These are phyloP conservation scores for Metschnikowia henanensis DNA, from an alignment of 805 yeast genomes.

Conservation along the genomic window DNA sequence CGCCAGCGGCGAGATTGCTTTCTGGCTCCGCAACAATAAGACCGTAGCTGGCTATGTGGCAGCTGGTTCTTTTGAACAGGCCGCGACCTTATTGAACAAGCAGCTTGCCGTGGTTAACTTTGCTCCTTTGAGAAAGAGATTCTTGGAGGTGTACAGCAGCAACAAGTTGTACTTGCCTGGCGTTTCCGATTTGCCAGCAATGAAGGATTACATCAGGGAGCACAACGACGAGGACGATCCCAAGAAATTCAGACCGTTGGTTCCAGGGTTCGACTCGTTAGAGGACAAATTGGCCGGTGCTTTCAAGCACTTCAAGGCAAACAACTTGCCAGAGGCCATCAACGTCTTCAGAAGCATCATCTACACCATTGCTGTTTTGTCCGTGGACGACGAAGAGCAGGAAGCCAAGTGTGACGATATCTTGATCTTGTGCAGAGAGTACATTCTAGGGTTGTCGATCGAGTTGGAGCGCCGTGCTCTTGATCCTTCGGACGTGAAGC, in stretches of 20 bases:
- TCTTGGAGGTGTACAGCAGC: slow-evolving; percentile 80
- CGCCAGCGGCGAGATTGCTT: slow-evolving; percentile 60
- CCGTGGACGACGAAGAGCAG: slow-evolving; percentile 72
- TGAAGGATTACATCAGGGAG: slow-evolving; percentile 66
- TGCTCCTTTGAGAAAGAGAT: slow-evolving; percentile 82
- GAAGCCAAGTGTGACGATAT: slow-evolving; percentile 74
- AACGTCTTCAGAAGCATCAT: slow-evolving; percentile 75
- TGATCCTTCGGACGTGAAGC: slow-evolving; percentile 67
- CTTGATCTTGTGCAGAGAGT: slow-evolving; percentile 77
- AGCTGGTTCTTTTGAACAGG: slow-evolving; percentile 95
- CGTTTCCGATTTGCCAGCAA: slow-evolving; percentile 69
- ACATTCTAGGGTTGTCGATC: slow-evolving; percentile 87
- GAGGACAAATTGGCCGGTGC: slow-evolving; percentile 67
- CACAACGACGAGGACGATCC: slow-evolving; percentile 58
- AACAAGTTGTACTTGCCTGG: slow-evolving; percentile 76
- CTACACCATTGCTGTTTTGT: slow-evolving; percentile 68
- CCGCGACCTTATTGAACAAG: slow-evolving; percentile 87
- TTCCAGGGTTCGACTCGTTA: slow-evolving; percentile 72
- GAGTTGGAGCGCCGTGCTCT: slow-evolving; percentile 87
- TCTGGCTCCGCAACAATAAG: slow-evolving; percentile 87
- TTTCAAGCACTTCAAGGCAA: slow-evolving; percentile 78
- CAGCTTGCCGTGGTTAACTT: slow-evolving; percentile 87
- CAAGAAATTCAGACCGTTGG: slow-evolving; percentile 52
- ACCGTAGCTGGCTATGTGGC: slow-evolving; percentile 93
- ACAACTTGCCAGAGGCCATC: slow-evolving; percentile 81